A percentile compares a stretch with the other conserved stretches of the same genome.
Conservation (phyloP, 2,329 filamentous ascomycete genomes). For the Aspergillus novofumigatus region DNA sequence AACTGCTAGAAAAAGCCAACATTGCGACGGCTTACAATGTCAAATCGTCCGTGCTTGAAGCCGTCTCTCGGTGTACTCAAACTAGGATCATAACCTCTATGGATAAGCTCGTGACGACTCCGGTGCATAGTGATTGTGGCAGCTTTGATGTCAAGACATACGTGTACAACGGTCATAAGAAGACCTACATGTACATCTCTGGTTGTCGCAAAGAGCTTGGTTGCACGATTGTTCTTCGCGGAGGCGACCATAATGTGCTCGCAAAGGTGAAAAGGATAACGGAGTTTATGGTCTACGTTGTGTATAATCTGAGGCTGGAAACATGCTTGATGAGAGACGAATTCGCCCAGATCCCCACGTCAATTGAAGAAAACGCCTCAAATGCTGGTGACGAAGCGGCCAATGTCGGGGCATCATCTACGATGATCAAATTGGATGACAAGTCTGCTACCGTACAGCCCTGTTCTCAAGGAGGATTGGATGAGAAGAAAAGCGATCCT, state of each 20-base stretch:
- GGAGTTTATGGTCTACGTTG: slow-evolving; percentile 98
- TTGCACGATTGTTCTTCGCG: slow-evolving; percentile 88
- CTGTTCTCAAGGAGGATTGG: slow-evolving; percentile 12
- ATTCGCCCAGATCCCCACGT: slow-evolving; percentile 74
- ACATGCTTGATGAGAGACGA: slow-evolving; percentile 92
- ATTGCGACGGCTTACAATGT: slow-evolving; percentile 96
- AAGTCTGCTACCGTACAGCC: slow-evolving; percentile 3
- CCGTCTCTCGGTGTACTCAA: slow-evolving; percentile 86
- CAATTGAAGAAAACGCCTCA: slow-evolving; percentile 46
- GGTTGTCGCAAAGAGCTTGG: slow-evolving; percentile 86
- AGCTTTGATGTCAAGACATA: slow-evolving; percentile 96
- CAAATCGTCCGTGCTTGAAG: slow-evolving; percentile 91
- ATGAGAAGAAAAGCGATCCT: slow-evolving; percentile 14
- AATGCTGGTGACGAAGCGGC: slow-evolving; percentile 7
- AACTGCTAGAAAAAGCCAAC: slow-evolving; percentile 80
- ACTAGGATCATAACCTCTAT: slow-evolving; percentile 91
- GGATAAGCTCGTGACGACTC: slow-evolving; percentile 79
- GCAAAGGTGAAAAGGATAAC: slow-evolving; percentile 85
- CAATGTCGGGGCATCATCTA: slow-evolving; percentile 4
- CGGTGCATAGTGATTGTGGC: slow-evolving; percentile 72
- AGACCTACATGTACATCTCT: slow-evolving; percentile 93
- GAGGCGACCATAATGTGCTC: slow-evolving; percentile 67
- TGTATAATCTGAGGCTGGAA: slow-evolving; percentile 95
- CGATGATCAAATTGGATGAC: slow-evolving; percentile 4
- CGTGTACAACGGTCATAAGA: slow-evolving; percentile 77